Conservation (phyloP, 305 asterid species). For the Solanum hybrid region DNA sequence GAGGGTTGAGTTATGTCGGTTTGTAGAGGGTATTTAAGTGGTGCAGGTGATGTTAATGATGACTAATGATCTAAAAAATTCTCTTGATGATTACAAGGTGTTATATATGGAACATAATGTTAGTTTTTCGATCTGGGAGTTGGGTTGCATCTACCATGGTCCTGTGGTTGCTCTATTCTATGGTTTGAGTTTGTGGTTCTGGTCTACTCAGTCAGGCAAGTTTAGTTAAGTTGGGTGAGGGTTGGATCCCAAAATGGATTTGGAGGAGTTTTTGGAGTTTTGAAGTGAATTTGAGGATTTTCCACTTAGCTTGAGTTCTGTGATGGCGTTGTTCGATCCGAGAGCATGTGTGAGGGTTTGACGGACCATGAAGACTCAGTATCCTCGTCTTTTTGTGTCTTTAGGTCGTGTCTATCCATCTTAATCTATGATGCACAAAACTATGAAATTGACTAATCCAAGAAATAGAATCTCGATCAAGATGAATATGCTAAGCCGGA, state of each 20-base stretch:
- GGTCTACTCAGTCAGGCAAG: background rate
- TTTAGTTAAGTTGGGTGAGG: too few relatives aligned
- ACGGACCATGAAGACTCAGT: background rate
- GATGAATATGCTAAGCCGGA: background rate
- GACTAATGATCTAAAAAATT: background rate
- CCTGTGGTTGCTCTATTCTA: background rate
- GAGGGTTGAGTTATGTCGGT: background rate
- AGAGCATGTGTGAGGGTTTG: background rate
- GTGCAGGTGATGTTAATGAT: background rate
- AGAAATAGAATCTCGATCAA: background rate
- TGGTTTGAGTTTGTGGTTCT: background rate
- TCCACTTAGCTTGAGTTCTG: background rate
- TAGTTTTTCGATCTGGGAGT: background rate
- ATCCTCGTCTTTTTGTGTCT: background rate
- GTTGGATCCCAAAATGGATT: background rate
- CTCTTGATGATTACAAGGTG: background rate
- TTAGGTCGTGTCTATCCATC: background rate
- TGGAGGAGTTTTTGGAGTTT: background rate
- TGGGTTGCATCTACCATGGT: background rate
- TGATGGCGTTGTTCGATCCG: background rate
- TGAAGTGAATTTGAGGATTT: background rate
- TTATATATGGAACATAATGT: background rate
- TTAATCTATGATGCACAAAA: background rate
- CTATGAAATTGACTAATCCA: background rate
- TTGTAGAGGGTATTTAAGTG: background rate